Evolutionary conservation across 176 grass and related monocot genomes (phyloP).

Genomic region (Carex cristatella): DNA sequence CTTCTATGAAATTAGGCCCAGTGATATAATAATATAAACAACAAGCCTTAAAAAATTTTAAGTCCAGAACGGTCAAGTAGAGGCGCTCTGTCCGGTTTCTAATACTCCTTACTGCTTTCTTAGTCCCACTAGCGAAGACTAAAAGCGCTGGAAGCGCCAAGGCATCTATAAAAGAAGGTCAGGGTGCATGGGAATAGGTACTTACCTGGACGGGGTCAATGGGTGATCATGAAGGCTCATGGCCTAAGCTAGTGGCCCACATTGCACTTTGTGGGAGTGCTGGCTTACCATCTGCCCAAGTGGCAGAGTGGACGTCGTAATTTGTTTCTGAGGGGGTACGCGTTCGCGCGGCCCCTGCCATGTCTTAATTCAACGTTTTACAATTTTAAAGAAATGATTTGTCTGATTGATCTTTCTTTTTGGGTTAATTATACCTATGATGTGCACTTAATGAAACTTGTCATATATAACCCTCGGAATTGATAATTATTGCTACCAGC

Average conservation of each 20-base stretch:
- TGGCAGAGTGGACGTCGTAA: constrained; percentile 38
- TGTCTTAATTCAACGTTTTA: not conserved
- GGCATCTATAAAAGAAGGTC: not conserved
- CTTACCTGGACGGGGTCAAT: constrained; percentile 44
- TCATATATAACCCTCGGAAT: no score
- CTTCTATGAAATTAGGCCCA: no score
- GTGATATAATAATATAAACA: no score
- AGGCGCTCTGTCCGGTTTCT: not conserved
- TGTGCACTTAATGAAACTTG: no score
- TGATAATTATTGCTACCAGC: no score
- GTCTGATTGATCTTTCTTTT: no score
- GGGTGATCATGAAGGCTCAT: constrained; percentile 23
- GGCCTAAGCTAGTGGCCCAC: constrained; percentile 25
- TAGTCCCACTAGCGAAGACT: not conserved
- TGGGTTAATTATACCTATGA: no score
- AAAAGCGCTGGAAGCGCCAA: not conserved
- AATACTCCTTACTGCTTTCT: not conserved
- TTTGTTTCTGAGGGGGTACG: constrained; percentile 50
- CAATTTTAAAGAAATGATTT: no score
- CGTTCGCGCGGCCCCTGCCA: constrained; percentile 58
- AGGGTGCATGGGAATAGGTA: not conserved
- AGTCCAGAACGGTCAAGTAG: no score
- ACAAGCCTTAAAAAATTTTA: no score
- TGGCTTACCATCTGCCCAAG: constrained; percentile 38
- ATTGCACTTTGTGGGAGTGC: constrained; percentile 20